Evolutionary conservation across 2,329 filamentous ascomycete genomes (phyloP).

Genomic region (Dendrostoma leiphaemia): DNA sequence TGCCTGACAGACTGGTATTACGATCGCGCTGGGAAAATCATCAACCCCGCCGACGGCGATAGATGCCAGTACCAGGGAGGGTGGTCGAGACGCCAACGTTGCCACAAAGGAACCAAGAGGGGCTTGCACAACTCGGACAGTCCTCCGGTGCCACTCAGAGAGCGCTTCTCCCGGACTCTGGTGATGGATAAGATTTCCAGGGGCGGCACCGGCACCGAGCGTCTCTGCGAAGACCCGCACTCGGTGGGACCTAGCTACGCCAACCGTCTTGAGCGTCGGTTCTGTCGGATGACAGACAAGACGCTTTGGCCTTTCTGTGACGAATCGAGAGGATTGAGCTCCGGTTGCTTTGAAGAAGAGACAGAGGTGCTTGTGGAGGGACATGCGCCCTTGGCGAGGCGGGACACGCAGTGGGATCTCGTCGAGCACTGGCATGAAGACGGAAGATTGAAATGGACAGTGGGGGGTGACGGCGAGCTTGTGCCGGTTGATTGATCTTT

Average conservation of each 20-base stretch:
- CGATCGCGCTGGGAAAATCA: background rate
- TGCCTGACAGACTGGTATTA: slow-evolving; percentile 5
- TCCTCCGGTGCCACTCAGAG: background rate
- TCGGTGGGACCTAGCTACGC: slow-evolving; percentile 6
- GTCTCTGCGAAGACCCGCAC: background rate
- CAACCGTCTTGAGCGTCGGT: background rate
- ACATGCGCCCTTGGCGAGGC: background rate
- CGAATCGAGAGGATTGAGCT: background rate
- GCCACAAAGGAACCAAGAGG: no score
- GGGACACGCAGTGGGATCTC: background rate
- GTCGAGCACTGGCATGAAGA: slow-evolving; percentile 5
- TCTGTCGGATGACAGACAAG: slow-evolving; percentile 9
- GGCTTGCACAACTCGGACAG: no score
- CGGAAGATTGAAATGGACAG: background rate
- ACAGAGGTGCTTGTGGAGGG: background rate
- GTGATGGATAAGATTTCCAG: background rate
- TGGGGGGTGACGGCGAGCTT: background rate
- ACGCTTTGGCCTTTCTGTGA: slow-evolving; percentile 11
- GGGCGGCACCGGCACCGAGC: background rate
- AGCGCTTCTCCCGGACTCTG: background rate
- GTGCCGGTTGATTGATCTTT: no score
- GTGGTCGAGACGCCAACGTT: no score
- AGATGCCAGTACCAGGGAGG: background rate
- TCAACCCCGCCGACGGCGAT: background rate
- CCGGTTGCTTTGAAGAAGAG: slow-evolving; percentile 1